Percentiles rank a stretch among this genome's conserved stretches.
Evolutionary conservation across 495 filamentous ascomycete species (phyloP).

Genomic region (Pyrenopolyporus hunteri): DNA sequence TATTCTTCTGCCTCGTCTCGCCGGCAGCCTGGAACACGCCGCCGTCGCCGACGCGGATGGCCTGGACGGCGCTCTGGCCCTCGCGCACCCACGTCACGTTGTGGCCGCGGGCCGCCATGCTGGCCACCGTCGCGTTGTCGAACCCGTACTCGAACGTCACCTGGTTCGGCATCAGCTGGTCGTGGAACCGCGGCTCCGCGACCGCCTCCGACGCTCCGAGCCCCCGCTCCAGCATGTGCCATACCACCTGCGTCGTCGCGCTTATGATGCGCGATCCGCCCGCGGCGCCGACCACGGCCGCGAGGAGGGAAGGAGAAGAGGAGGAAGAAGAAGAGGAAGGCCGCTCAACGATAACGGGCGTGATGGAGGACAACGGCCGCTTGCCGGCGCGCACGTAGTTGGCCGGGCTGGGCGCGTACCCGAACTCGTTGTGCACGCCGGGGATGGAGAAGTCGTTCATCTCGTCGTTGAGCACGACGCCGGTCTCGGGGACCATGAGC

Average conservation of each 20-base stretch:
- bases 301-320: slow-evolving; percentile 34
- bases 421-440: slow-evolving; percentile 72
- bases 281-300: slow-evolving; percentile 68
- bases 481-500: slow-evolving; percentile 79
- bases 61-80: slow-evolving; percentile 69
- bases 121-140: slow-evolving; percentile 68
- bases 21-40: slow-evolving; percentile 46
- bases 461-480: slow-evolving; percentile 86
- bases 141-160: slow-evolving; percentile 71
- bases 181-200: slow-evolving; percentile 71
- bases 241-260: slow-evolving; percentile 72
- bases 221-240: slow-evolving; percentile 70
- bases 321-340: slow-evolving; percentile 48
- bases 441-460: slow-evolving; percentile 88
- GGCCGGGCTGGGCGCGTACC: slow-evolving; percentile 71
- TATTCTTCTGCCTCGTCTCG: slow-evolving; percentile 72
- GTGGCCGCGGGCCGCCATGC: slow-evolving; percentile 66
- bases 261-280: slow-evolving; percentile 84
- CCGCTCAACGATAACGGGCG: slow-evolving; percentile 70
- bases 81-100: slow-evolving; percentile 73
- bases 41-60: slow-evolving; percentile 63
- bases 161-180: slow-evolving; percentile 74
- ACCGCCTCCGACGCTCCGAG: slow-evolving; percentile 61
- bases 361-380: slow-evolving; percentile 74
- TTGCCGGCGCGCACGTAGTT: slow-evolving; percentile 80